phyloP scores from a whole-genome alignment of 352 stramenopile genomes.

The Globisporangium irregulare region DNA sequence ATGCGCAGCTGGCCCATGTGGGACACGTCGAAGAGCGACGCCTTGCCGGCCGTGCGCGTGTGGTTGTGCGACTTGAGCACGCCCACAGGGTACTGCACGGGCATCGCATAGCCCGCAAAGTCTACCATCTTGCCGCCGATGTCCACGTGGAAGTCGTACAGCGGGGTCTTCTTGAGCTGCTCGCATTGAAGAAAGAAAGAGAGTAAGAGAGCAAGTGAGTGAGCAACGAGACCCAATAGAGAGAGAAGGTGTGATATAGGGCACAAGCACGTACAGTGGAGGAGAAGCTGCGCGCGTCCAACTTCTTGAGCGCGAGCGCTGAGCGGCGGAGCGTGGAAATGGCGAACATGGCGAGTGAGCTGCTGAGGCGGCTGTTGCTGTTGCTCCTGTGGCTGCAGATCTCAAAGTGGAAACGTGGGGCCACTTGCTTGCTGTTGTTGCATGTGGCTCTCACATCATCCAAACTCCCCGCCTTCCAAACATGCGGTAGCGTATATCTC shows the following conservation, averaged over 20 bases:
- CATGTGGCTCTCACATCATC: too few species aligned
- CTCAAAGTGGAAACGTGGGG: background rate
- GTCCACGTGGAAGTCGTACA: conserved; percentile 74
- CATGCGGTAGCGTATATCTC: too few species aligned
- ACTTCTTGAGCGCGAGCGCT: conserved; percentile 12
- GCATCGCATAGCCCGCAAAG: conserved; percentile 97
- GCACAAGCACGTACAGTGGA: conserved; percentile 1
- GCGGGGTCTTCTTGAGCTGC: conserved; percentile 76
- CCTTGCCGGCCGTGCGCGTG: conserved; percentile 61
- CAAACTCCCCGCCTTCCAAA: too few species aligned
- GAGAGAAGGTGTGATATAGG: background rate
- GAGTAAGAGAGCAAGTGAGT: background rate
- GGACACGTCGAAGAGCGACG: conserved; percentile 98
- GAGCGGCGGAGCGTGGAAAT: conserved; percentile 20
- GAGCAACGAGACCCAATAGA: background rate
- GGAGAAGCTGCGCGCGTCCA: conserved; percentile 14
- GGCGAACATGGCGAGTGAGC: conserved; percentile 40
- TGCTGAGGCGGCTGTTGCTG: conserved; percentile 1
- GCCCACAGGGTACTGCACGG: conserved; percentile 96
- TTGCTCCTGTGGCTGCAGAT: background rate
- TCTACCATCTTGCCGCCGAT: conserved; percentile 90
- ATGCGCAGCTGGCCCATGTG: conserved; percentile 98
- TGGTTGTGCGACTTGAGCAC: conserved; percentile 94
- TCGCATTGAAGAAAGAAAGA: background rate
- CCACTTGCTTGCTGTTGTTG: too few species aligned